Evolutionary conservation across 2,329 filamentous ascomycete species (phyloP), one percentile per base, ranked within the genome.

Genomic region (Aquanectria penicillioides): DNA sequence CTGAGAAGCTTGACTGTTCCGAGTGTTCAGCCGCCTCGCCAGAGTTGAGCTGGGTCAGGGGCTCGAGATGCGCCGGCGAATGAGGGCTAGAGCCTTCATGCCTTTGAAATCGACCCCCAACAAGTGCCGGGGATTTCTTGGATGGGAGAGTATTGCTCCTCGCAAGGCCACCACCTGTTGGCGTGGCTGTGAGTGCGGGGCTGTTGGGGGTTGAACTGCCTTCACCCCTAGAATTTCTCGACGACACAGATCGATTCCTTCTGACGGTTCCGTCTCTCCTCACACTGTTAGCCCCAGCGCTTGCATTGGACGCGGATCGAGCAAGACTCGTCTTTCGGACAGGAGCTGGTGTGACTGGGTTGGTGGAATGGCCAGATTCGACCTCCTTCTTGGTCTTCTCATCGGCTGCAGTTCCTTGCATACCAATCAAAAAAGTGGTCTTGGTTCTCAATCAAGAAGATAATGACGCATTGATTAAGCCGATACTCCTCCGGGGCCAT

Each of bases 321-420:
- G 65, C 69, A 8, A 75, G 56, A 23, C 84, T 83, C 43, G 83
- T 80, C 70, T 85, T 84, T 62, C 86, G 70, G 74, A 80, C 72
- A 74, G 83, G 67, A 73, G 78, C 79, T 57, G 84, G 78, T 63
- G 85, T 86, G 29, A 69, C 47, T 18, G 75, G 71, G 10, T 60
- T 65, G 71, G 76, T 67, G 75, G 15, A 85, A 3, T 90, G 90
- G 55, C 91, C 92, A 71, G 94, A 89, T 64, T 88, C 82, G 37
- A 89, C 84, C 67, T 86, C 84, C 67, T 85, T 80, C 66, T 85
- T 84, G 1, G 86, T 89, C 72, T 85, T 89, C 72, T 96, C 92
- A 72, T 97, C 94, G n/a, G 94, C 92, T n/a, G 88, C 94, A n/a
- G 94, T 97, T 38, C 95, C 95, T 73, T 93, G 92, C 95, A 99